Evolutionary conservation across 495 filamentous ascomycete species (phyloP), one percentile per base, ranked within the genome.

Genomic region (Talaromyces nanjingensis): DNA sequence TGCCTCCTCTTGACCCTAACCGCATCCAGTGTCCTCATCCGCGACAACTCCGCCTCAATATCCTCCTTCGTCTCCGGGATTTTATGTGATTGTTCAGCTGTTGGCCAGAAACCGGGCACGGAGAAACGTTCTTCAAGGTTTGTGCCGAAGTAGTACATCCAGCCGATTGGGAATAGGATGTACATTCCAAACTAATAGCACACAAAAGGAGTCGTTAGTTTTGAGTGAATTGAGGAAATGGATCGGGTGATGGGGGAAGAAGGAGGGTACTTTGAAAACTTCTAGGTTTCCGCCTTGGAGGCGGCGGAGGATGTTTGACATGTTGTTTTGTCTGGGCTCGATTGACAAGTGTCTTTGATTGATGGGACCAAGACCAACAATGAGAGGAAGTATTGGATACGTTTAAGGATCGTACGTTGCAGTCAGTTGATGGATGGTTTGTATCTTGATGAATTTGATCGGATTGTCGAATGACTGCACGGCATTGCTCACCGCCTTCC

Each of bases 81-180:
- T 71, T 83, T 90, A 75, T 99, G 89, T 47, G 91, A 91, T 73
- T 93, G 84, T 65, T 90, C 89, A 34, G 86, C 79, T 67, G 87
- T 90, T 24, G 94, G 94, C 94, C 94, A 99, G 83, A 99, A 99
- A 64, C 89, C 89, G 12, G 89, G 86, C 1, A 96, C 90, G 53
- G 81, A 71, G 80, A 99, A 99, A 64, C 89, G 88, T 62, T 86
- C 83, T 76, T 99, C 94, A 65, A 99, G 90, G 75, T 99, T 99
- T 52, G 92, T 96, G 73, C 94, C 94, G 81, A 97, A 98, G 79
- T 98, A 98, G 82, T 96, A 98, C 94, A 98, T 98, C 80, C 94
- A 91, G 65, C 90, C 92, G 69, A 98, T 97, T 24, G 94, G 94
- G 78, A 98, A 98, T 82, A 97, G 87, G 77, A 98, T 89, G 80